Percentiles rank a stretch among this genome's conserved stretches.
Conservation (phyloP, 208 protist genomes). For the Trypanosoma caninum region DNA sequence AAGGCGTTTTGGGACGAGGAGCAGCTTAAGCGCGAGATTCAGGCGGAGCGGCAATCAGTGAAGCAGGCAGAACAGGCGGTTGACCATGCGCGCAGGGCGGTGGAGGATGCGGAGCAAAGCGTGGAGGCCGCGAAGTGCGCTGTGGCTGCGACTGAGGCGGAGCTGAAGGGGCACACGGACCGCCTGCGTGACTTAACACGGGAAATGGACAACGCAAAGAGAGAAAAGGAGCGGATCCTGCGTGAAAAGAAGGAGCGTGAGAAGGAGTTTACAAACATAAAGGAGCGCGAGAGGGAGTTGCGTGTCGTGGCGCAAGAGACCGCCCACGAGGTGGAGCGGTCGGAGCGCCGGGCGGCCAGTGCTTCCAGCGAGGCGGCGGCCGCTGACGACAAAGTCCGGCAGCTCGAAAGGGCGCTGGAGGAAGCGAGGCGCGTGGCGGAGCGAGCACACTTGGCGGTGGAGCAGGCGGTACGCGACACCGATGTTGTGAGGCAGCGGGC, state of each 20-base stretch:
- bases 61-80: constrained; percentile 56
- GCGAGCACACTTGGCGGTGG: constrained; percentile 57
- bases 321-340: constrained; percentile 69
- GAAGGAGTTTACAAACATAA: constrained; percentile 52
- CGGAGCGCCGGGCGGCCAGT: constrained; percentile 60
- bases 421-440: constrained; percentile 77
- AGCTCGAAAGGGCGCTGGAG: constrained; percentile 82
- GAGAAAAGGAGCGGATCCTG: constrained; percentile 68
- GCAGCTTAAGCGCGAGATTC: constrained; percentile 78
- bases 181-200: constrained; percentile 75
- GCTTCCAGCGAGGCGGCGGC: constrained; percentile 56
- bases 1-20: constrained; percentile 92
- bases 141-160: constrained; percentile 61
- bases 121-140: constrained; percentile 55
- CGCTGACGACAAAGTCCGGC: constrained; percentile 85
- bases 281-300: constrained; percentile 73
- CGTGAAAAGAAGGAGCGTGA: constrained; percentile 85
- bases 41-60: constrained; percentile 71
- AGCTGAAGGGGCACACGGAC: constrained; percentile 75
- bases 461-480: constrained; percentile 67
- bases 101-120: constrained; percentile 53
- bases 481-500: constrained; percentile 59
- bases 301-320: constrained; percentile 74
- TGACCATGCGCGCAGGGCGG: constrained; percentile 45
- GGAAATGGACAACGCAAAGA: constrained; percentile 79